A percentile compares a stretch with the other conserved stretches of the same genome.
Conservation (phyloP, 2,329 filamentous ascomycete genomes). For the Paramyrothecium sp. region DNA sequence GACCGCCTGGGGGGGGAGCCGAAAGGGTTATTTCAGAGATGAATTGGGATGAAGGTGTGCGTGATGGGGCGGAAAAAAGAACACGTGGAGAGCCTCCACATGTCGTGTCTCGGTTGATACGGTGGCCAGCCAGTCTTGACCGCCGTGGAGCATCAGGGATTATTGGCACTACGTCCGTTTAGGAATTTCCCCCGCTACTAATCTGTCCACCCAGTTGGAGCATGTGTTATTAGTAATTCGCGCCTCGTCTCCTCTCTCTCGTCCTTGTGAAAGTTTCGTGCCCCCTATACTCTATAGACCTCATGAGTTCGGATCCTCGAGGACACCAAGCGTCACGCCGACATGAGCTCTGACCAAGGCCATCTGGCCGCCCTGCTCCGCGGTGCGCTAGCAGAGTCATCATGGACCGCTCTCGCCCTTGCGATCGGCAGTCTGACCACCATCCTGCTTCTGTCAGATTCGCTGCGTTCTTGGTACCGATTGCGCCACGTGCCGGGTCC, state of each 20-base stretch:
- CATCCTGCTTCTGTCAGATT: constrained; percentile 10
- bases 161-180: neutral
- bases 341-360: constrained; percentile 2
- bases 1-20: no score
- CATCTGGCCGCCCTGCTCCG: neutral
- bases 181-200: neutral
- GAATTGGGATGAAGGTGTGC: neutral
- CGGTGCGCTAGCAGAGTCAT: constrained; percentile 6
- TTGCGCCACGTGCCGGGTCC: constrained; percentile 32
- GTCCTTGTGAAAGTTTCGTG: neutral
- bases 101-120: neutral
- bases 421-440: constrained; percentile 6
- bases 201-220: neutral
- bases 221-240: neutral
- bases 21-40: neutral
- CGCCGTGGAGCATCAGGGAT: neutral
- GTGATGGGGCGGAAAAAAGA: neutral
- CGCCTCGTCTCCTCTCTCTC: neutral
- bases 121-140: neutral
- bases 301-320: neutral
- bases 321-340: neutral
- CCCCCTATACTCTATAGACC: neutral
- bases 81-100: neutral
- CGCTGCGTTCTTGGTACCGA: constrained; percentile 23
- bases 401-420: constrained; percentile 2